Evolutionary conservation across 192 early-diverging fungal genomes (phyloP).

Genomic region (Umbelopsis sp.): DNA sequence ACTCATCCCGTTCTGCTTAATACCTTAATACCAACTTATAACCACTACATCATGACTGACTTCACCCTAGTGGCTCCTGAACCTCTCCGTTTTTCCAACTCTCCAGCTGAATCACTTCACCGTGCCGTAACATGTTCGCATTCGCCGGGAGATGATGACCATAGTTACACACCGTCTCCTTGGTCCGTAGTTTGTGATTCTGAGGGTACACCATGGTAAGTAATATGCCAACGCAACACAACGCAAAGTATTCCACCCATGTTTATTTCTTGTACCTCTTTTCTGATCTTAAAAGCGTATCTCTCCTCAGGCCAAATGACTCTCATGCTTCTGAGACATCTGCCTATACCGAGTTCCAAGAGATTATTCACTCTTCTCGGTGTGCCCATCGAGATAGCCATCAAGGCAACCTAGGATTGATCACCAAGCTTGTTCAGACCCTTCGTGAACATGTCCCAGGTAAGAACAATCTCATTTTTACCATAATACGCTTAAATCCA

Average conservation of each 20-base stretch:
- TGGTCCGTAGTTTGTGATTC: neutral
- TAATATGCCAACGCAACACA: no score
- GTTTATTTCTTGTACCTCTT: neutral
- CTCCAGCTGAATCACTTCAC: neutral
- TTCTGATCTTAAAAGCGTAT: neutral
- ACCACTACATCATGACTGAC: neutral
- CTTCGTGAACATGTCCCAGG: slow-evolving; percentile 12
- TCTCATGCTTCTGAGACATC: neutral
- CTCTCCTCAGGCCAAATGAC: neutral
- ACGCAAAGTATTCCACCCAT: neutral
- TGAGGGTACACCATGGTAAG: neutral
- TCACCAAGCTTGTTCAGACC: neutral
- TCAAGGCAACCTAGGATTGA: neutral
- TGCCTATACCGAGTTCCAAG: slow-evolving; percentile 13
- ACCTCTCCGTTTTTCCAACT: slow-evolving; percentile 16
- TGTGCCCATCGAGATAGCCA: neutral
- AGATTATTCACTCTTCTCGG: slow-evolving; percentile 13
- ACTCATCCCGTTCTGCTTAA: neutral
- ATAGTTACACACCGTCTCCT: neutral
- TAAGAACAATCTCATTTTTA: neutral
- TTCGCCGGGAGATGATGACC: neutral
- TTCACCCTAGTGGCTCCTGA: slow-evolving; percentile 8
- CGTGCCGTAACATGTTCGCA: neutral
- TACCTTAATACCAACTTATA: neutral
- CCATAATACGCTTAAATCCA: no score